phyloP scores from a whole-genome alignment of 2,329 filamentous ascomycete species.

The Chaetoscypha palmicola region DNA sequence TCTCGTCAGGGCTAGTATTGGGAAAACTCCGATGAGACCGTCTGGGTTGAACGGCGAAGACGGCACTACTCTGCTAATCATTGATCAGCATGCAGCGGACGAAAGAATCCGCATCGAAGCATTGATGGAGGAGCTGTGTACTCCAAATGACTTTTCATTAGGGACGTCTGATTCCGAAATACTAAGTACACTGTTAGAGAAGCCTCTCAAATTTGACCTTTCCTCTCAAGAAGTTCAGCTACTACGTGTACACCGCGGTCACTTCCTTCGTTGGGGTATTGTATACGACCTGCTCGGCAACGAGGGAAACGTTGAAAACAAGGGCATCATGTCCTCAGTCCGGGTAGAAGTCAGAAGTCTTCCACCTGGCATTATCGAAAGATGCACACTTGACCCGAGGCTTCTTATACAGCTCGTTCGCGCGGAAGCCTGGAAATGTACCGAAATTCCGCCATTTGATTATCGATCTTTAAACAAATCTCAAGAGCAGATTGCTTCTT shows the following conservation, averaged over 20 bases:
- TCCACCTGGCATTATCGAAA: constrained; percentile 66
- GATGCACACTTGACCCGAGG: constrained; percentile 65
- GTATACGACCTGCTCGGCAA: constrained; percentile 40
- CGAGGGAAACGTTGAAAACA: background rate
- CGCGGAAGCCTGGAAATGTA: constrained; percentile 61
- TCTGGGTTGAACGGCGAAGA: constrained; percentile 11
- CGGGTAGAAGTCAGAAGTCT: constrained; percentile 49
- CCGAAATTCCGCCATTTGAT: constrained; percentile 8
- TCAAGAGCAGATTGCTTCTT: too few relatives aligned
- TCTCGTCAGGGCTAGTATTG: constrained; percentile 45
- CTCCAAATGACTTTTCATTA: background rate
- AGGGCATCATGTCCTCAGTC: background rate
- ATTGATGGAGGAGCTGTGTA: constrained; percentile 55
- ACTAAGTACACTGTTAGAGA: constrained; percentile 37
- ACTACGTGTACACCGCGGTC: constrained; percentile 44
- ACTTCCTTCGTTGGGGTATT: constrained; percentile 67
- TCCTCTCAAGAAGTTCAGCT: constrained; percentile 51
- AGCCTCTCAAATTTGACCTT: constrained; percentile 59
- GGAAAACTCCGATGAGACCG: background rate
- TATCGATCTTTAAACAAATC: too few relatives aligned
- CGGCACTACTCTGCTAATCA: constrained; percentile 47
- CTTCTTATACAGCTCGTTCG: constrained; percentile 69
- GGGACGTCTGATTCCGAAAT: constrained; percentile 16
- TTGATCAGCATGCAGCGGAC: constrained; percentile 94
- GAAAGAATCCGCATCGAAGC: constrained; percentile 76